phyloP scores from a whole-genome alignment of 1,139 yeast species.

The Debaryomyces robertsiae region DNA sequence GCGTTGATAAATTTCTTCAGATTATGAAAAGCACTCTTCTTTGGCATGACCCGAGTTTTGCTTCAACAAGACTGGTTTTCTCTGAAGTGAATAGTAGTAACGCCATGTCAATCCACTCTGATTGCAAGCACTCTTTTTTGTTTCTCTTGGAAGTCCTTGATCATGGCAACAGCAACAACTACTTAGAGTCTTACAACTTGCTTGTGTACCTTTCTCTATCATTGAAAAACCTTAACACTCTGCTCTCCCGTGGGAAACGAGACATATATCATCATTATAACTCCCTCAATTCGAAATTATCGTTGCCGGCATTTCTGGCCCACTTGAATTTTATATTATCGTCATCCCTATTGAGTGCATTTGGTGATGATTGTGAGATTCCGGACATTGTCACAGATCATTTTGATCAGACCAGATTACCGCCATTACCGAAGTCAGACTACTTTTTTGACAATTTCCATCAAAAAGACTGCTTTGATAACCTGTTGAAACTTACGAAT shows the following conservation, averaged over 20 bases:
- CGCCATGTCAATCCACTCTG: background rate
- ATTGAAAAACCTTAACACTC: slow-evolving; percentile 11
- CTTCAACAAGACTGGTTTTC: background rate
- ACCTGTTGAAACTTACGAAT: slow-evolving; percentile 9
- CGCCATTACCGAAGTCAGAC: slow-evolving; percentile 33
- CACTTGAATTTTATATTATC: slow-evolving; percentile 25
- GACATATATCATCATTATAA: slow-evolving; percentile 26
- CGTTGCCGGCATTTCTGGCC: slow-evolving; percentile 22
- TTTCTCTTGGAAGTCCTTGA: slow-evolving; percentile 31
- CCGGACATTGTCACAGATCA: slow-evolving; percentile 20
- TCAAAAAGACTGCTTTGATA: slow-evolving; percentile 15
- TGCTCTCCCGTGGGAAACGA: slow-evolving; percentile 13
- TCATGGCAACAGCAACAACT: slow-evolving; percentile 23
- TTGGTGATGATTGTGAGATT: slow-evolving; percentile 15
- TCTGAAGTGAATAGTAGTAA: background rate
- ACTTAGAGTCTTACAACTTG: slow-evolving; percentile 11
- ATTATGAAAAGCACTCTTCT: slow-evolving; percentile 1
- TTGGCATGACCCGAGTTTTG: slow-evolving; percentile 7
- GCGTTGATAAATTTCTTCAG: slow-evolving; percentile 9
- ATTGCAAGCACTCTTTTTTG: slow-evolving; percentile 14
- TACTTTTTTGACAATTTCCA: slow-evolving; percentile 17
- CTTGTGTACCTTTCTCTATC: slow-evolving; percentile 10
- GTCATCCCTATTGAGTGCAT: slow-evolving; percentile 17
- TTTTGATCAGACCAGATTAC: slow-evolving; percentile 23
- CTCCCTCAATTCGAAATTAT: slow-evolving; percentile 25